Base-by-base conservation (phyloP, 306 rosid species). In the Prosopis cineraria region DNA sequence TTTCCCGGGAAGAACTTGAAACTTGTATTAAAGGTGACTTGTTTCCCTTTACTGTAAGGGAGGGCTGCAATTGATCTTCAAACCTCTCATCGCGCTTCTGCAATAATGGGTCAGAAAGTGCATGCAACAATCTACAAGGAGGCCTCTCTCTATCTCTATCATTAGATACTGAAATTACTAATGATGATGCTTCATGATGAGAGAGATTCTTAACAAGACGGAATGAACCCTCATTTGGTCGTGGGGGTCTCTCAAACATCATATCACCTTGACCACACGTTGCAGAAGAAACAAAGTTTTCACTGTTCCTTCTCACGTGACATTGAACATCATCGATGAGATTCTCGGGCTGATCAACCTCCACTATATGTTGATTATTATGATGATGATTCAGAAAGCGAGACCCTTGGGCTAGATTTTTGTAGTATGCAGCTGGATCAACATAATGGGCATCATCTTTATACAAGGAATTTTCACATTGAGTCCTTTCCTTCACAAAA, bases 41-140 rank as follows among this genome's bases (percentile, higher is more conserved):
- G 58, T 72, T 89, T 77, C 80, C 82, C 68, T 65, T 84, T 10
- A 59, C 63, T 39, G 64, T 70, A 50, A 17, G 66, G 33, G 82
- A 81, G 67, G 72, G 76, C 62, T 68, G 80, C 50, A 77, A 75
- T 39, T 69, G 85, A 79, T 37, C 60, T 72, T 44, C 76, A 85
- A 71, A 80, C 29, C 75, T 87, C 67, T 86, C 84, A 74, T 65
- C 78, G 68, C 64, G 84, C 78, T 84, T 86, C 13, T 71, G 84
- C 87, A 92, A 85, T 45, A 47, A 70, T 25, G 98, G 81, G 44
- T 89, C 90, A 9, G 93, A 89, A 59, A 65, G 55, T 48, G 78
- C 87, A 76, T 86, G 94, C 75, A 85, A 83, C 56, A 88, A 79
- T 84, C 67, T 87, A 75, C 63, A 41, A 27, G 75, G 79, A 78